Percentiles rank a stretch among this genome's conserved stretches.
These are phyloP conservation scores for Tetracladium maxilliforme DNA, from an alignment of 2,329 filamentous ascomycete species.

Conservation along the genomic window DNA sequence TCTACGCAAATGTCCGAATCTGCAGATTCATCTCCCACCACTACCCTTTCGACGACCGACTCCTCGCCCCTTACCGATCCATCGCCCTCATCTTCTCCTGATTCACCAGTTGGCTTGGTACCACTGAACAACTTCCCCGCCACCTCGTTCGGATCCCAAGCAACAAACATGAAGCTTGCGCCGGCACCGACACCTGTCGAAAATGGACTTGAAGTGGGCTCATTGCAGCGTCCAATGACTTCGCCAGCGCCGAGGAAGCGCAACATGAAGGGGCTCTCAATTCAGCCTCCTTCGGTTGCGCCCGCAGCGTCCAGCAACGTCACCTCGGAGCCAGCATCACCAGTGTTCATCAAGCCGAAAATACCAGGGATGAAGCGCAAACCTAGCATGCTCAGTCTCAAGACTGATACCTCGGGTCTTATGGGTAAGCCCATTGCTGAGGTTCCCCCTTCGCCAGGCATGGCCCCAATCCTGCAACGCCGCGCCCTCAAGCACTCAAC, in stretches of 20 bases:
- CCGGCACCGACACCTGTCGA: no score
- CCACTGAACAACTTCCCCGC: constrained; percentile 55
- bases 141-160: constrained; percentile 28
- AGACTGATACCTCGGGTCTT: constrained; percentile 48
- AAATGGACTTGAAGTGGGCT: no score
- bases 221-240: constrained; percentile 49
- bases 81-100: constrained; percentile 82
- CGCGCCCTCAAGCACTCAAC: constrained; percentile 52
- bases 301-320: constrained; percentile 39
- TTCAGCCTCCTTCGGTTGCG: constrained; percentile 46
- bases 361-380: constrained; percentile 56
- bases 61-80: constrained; percentile 81
- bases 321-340: constrained; percentile 45
- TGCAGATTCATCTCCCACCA: constrained; percentile 87
- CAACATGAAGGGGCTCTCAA: constrained; percentile 73
- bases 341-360: constrained; percentile 71
- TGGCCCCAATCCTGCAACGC: constrained; percentile 44
- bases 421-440: constrained; percentile 29
- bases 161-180: no score
- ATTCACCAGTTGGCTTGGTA: constrained; percentile 67
- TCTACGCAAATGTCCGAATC: constrained; percentile 70
- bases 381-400: constrained; percentile 65
- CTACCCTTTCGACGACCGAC: constrained; percentile 83
- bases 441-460: constrained; percentile 36
- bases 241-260: constrained; percentile 58